These are phyloP conservation scores for Tolypocladium sp. DNA, from an alignment of 2,329 filamentous ascomycete species.

Conservation along the genomic window DNA sequence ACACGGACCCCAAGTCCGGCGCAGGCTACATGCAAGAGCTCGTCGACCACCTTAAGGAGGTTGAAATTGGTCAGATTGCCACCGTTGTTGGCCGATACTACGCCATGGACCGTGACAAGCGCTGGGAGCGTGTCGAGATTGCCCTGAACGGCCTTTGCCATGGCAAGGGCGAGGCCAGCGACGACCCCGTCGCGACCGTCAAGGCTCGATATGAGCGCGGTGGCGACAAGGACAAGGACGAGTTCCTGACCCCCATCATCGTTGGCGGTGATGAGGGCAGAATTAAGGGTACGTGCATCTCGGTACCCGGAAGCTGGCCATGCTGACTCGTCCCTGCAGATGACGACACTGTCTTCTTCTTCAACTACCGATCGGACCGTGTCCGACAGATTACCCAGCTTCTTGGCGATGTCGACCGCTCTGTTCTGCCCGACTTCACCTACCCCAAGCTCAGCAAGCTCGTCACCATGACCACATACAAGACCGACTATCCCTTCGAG, in stretches of 20 bases:
- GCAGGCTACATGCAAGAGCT: slow-evolving; percentile 82
- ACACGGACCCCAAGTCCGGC: slow-evolving; percentile 94
- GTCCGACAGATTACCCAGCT: slow-evolving; percentile 94
- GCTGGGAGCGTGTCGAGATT: slow-evolving; percentile 90
- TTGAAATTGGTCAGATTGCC: slow-evolving; percentile 78
- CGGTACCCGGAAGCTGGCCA: background rate
- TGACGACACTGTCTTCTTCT: slow-evolving; percentile 94
- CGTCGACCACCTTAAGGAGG: slow-evolving; percentile 69
- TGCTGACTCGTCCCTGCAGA: slow-evolving; percentile 39
- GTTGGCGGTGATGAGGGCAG: slow-evolving; percentile 78
- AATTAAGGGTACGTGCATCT: slow-evolving; percentile 59
- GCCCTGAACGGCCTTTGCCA: slow-evolving; percentile 78
- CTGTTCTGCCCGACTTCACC: slow-evolving; percentile 79
- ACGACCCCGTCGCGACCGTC: slow-evolving; percentile 78
- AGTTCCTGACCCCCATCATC: slow-evolving; percentile 98
- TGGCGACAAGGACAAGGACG: slow-evolving; percentile 65
- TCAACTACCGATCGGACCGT: slow-evolving; percentile 99
- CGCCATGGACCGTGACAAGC: slow-evolving; percentile 99
- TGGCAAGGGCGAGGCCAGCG: slow-evolving; percentile 79
- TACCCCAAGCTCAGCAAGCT: slow-evolving; percentile 81
- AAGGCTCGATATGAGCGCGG: slow-evolving; percentile 79
- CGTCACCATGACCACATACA: slow-evolving; percentile 98
- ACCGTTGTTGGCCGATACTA: slow-evolving; percentile 95
- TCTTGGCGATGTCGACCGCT: slow-evolving; percentile 84
- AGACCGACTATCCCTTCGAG: slow-evolving; percentile 85